These are phyloP conservation scores for Calonectria crousiana DNA, from an alignment of 2,329 filamentous ascomycete species.

Conservation along the genomic window DNA sequence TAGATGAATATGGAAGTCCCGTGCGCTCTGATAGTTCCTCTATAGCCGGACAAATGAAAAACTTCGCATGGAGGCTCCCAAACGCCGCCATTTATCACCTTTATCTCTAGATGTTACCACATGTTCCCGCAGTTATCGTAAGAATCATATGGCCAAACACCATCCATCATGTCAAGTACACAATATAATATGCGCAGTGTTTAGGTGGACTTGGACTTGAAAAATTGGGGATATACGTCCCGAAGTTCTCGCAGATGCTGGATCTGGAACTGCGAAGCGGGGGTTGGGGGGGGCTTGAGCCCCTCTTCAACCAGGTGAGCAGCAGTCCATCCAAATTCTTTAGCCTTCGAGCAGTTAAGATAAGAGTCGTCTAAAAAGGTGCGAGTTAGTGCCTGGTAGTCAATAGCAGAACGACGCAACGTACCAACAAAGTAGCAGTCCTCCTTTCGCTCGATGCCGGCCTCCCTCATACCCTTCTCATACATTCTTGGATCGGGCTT, in stretches of 20 bases:
- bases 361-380: conserved; percentile 80
- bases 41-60: conserved; percentile 23
- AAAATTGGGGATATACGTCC: conserved; percentile 83
- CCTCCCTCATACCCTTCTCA: conserved; percentile 88
- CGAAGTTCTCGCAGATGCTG: conserved; percentile 81
- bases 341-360: conserved; percentile 82
- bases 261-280: conserved; percentile 81
- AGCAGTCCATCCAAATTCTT: conserved; percentile 86
- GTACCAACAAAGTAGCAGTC: conserved; percentile 94
- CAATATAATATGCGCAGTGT: not conserved
- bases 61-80: conserved; percentile 28
- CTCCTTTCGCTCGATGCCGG: conserved; percentile 73
- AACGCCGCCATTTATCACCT: conserved; percentile 30
- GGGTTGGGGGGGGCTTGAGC: conserved; percentile 70
- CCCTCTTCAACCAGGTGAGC: conserved; percentile 87
- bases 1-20: not conserved
- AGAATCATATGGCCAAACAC: not conserved
- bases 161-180: not conserved
- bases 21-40: not conserved
- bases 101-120: not conserved
- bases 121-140: not conserved
- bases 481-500: conserved; percentile 90
- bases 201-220: conserved; percentile 66
- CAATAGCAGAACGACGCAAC: conserved; percentile 47
- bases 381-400: not conserved